Conservation (phyloP, 164 flowering plant species). For the Cinnamomum micranthum region DNA sequence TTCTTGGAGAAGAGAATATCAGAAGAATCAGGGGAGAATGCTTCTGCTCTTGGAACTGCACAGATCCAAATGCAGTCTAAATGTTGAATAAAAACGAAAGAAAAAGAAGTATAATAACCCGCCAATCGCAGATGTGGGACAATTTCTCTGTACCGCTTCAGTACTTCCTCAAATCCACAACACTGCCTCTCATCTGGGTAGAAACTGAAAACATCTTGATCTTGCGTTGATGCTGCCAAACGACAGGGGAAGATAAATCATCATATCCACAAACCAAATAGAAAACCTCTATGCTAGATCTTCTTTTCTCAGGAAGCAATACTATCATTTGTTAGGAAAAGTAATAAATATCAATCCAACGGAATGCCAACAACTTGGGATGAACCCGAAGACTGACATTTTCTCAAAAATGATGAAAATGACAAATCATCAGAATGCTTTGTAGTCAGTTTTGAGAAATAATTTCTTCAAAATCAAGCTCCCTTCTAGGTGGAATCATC, state of each 20-base stretch:
- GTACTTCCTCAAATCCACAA: constrained; percentile 85
- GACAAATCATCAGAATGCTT: neutral
- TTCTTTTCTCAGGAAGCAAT: too few relatives aligned
- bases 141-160: constrained; percentile 67
- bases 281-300: neutral
- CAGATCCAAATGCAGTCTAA: neutral
- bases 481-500: neutral
- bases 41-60: neutral
- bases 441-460: neutral
- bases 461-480: neutral
- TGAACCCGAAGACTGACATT: neutral
- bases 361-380: neutral
- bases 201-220: constrained; percentile 91
- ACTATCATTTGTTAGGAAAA: neutral
- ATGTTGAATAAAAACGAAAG: neutral
- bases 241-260: neutral
- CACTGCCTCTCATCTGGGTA: constrained; percentile 71
- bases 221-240: constrained; percentile 80
- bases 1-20: neutral
- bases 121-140: constrained; percentile 78
- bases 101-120: constrained; percentile 33
- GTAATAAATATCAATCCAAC: neutral
- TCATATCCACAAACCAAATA: neutral
- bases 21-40: neutral
- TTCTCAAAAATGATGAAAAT: neutral